Evolutionary conservation across 257 asterid genomes (phyloP), one percentile per base, ranked within the genome.

Genomic region (Solanum corneliomulleri): DNA sequence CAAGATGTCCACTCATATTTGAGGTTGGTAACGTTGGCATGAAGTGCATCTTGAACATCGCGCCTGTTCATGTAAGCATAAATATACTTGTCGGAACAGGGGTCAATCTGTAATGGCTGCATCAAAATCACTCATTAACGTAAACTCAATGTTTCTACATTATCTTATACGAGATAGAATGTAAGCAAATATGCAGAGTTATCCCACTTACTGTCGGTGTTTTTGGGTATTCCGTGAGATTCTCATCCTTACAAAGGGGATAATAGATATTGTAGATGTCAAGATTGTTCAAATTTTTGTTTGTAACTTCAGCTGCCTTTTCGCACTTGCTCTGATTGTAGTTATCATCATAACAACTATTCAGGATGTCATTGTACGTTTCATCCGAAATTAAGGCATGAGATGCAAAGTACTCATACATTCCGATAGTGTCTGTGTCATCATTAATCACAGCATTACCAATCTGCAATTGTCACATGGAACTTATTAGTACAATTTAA

Each of bases 381-480:
- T 70, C 86, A 42, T 89, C 88, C 9, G 91, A 89, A 16, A 87
- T 89, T 35, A 89, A 7, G 2, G 85, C 87, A 31, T 84, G 91
- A 11, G 86, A 16, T 27, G 89, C 82, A 12, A 18, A 21, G 25
- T 47, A 87, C 58, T 89, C 91, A 1, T 31, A 76, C 33, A 11
- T 12, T 23, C 89, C 89, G 0, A 47, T 20, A 41, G 3, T 1
- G 7, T 31, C 41, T 11, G 86, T 84, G 21, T 52, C 86, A 1
- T 14, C 14, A 47, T 89, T 88, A 31, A 89, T n/a, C 12, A 27
- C 77, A n/a, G 87, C 86, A 89, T 87, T 89, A 33, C 90, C 91
- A 60, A 87, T 89, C 91, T 87, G 82, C 74, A 29, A 39, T 4
- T 2, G 20, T 74, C 31, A 14, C 49, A 39, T 39, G 49, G 44